Conservation (phyloP, 805 yeast genomes). For the Brettanomyces bruxellensis region DNA sequence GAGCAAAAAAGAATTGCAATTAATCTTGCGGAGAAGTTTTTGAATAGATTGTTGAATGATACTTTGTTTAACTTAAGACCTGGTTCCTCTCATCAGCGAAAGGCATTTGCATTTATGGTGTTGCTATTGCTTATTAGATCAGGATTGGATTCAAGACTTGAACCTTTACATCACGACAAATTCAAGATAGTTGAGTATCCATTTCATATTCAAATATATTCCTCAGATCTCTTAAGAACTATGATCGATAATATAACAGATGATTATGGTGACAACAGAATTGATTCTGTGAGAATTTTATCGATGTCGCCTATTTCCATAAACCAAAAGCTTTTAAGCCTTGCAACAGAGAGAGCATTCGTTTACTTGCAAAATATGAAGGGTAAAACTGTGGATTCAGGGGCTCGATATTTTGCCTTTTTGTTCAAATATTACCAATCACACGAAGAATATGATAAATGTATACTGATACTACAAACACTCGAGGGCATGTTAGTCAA, state of each 20-base stretch:
- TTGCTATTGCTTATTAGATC: conserved; percentile 37
- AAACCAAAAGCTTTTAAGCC: conserved; percentile 11
- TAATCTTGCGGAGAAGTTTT: conserved; percentile 27
- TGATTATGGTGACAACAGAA: conserved; percentile 73
- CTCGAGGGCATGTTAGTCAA: conserved; percentile 27
- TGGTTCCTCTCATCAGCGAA: conserved; percentile 47
- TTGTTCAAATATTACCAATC: conserved; percentile 29
- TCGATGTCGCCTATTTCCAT: conserved; percentile 32
- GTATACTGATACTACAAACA: conserved; percentile 19
- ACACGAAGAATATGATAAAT: conserved; percentile 9
- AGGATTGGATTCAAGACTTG: conserved; percentile 45
- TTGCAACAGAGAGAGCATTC: conserved; percentile 16
- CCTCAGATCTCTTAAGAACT: conserved; percentile 30
- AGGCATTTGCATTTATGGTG: conserved; percentile 40
- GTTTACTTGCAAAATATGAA: conserved; percentile 30
- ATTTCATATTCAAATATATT: conserved; percentile 35
- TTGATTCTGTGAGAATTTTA: conserved; percentile 36
- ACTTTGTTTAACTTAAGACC: conserved; percentile 31
- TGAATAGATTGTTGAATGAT: conserved; percentile 21
- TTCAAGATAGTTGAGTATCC: conserved; percentile 38
- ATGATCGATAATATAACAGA: conserved; percentile 56
- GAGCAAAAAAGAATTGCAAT: conserved; percentile 20
- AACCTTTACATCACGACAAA: conserved; percentile 28
- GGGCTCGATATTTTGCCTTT: conserved; percentile 57
- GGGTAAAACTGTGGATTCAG: conserved; percentile 70